phyloP scores from a whole-genome alignment of 352 stramenopile species.

The Globisporangium acanthophoron region DNA sequence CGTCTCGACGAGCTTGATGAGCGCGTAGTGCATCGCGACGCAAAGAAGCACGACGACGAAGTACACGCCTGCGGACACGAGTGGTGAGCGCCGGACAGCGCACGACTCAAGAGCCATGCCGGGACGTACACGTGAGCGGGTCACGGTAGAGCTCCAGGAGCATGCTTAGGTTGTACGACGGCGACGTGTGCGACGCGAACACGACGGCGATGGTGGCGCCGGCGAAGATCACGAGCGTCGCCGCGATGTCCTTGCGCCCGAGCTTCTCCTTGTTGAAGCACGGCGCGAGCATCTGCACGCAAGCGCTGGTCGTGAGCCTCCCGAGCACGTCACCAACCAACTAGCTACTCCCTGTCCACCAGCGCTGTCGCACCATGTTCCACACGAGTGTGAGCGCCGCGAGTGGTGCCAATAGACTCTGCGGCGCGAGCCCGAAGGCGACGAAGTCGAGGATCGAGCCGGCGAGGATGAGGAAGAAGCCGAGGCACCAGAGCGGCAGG shows the following conservation, averaged over 20 bases:
- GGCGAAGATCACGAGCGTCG: slow-evolving; percentile 80
- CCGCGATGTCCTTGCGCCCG: slow-evolving; percentile 66
- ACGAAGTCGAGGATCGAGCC: slow-evolving; percentile 90
- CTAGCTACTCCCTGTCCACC: neutral
- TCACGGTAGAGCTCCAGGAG: slow-evolving; percentile 77
- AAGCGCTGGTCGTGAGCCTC: neutral
- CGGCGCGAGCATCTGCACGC: slow-evolving; percentile 60
- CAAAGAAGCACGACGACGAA: slow-evolving; percentile 50
- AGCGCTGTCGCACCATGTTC: slow-evolving; percentile 69
- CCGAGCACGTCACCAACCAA: neutral
- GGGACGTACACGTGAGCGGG: slow-evolving; percentile 40
- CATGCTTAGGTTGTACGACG: slow-evolving; percentile 76
- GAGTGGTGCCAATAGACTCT: slow-evolving; percentile 83
- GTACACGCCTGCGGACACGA: slow-evolving; percentile 26
- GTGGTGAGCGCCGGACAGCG: too few relatives aligned
- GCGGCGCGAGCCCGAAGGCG: slow-evolving; percentile 85
- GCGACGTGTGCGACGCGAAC: slow-evolving; percentile 79
- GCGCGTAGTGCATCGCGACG: slow-evolving; percentile 49
- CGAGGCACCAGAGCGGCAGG: slow-evolving; percentile 80
- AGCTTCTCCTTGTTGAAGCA: slow-evolving; percentile 88
- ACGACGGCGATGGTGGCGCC: slow-evolving; percentile 80
- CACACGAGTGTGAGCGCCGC: slow-evolving; percentile 89
- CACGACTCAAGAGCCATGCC: too few relatives aligned
- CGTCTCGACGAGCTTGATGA: slow-evolving; percentile 64
- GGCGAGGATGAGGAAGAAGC: slow-evolving; percentile 72